phyloP scores from a whole-genome alignment of 2,329 filamentous ascomycete species.

The Verticillium nubilum region DNA sequence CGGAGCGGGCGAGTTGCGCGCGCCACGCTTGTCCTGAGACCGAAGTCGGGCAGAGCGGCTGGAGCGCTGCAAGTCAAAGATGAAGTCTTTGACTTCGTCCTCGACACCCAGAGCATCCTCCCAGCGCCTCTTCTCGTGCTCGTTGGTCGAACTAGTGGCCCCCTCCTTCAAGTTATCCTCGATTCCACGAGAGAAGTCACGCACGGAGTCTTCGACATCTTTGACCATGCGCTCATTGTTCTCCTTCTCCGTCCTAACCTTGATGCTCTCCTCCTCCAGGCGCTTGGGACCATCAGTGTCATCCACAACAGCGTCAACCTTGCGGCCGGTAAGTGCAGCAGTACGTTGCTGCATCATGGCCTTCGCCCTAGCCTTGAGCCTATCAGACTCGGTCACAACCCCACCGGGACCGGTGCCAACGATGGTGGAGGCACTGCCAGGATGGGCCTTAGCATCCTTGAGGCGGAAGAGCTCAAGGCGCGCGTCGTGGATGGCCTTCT shows the following conservation, averaged over 20 bases:
- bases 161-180: constrained; percentile 86
- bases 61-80: constrained; percentile 87
- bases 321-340: constrained; percentile 83
- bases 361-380: constrained; percentile 89
- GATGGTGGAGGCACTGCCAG: constrained; percentile 71
- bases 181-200: constrained; percentile 77
- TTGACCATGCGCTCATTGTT: constrained; percentile 94
- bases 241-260: constrained; percentile 78
- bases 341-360: constrained; percentile 99
- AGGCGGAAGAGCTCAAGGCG: constrained; percentile 89
- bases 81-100: constrained; percentile 95
- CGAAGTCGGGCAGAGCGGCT: constrained; percentile 70
- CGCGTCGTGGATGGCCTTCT: constrained; percentile 88
- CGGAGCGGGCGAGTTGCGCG: constrained; percentile 35
- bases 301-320: constrained; percentile 62
- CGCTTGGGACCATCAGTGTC: constrained; percentile 76
- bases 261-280: constrained; percentile 81
- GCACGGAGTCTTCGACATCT: constrained; percentile 94
- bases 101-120: constrained; percentile 94
- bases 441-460: constrained; percentile 88
- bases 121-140: constrained; percentile 91
- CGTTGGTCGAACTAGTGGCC: constrained; percentile 65
- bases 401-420: constrained; percentile 92
- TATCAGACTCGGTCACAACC: constrained; percentile 83
- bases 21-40: constrained; percentile 48